phyloP scores from a whole-genome alignment of 2,329 filamentous ascomycete species.

The Berkeleyomyces basicola region DNA sequence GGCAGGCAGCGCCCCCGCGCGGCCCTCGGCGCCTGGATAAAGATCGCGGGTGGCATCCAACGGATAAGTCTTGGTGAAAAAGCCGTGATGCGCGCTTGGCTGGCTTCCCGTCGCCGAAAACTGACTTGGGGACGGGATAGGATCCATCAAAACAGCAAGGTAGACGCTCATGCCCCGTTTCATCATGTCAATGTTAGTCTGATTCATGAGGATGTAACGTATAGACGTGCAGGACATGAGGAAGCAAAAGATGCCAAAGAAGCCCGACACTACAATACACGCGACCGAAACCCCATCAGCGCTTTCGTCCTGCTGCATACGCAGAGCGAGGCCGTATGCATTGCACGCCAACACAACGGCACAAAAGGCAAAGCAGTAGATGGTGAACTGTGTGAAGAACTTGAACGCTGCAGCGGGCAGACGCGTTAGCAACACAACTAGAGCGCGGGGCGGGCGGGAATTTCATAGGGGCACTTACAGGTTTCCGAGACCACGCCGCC shows the following conservation, averaged over 20 bases:
- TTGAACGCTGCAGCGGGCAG: slow-evolving; percentile 47
- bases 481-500: slow-evolving; percentile 81
- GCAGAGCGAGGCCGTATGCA: slow-evolving; percentile 45
- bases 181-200: slow-evolving; percentile 72
- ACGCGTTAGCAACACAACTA: not conserved
- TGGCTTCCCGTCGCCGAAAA: slow-evolving; percentile 20
- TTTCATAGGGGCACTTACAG: slow-evolving; percentile 27
- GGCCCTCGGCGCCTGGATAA: slow-evolving; percentile 17
- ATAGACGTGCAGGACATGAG: slow-evolving; percentile 62
- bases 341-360: slow-evolving; percentile 44
- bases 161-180: slow-evolving; percentile 46
- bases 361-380: slow-evolving; percentile 55
- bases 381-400: slow-evolving; percentile 77
- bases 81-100: slow-evolving; percentile 17
- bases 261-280: slow-evolving; percentile 44
- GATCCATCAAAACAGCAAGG: slow-evolving; percentile 45
- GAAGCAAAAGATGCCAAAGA: slow-evolving; percentile 68
- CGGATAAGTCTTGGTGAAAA: slow-evolving; percentile 42
- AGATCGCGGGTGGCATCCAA: slow-evolving; percentile 20
- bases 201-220: slow-evolving; percentile 53
- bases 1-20: slow-evolving; percentile 41
- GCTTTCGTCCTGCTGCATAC: slow-evolving; percentile 25
- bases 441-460: no score
- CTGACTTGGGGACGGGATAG: slow-evolving; percentile 32
- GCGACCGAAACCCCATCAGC: slow-evolving; percentile 48